phyloP scores from a whole-genome alignment of 2,329 filamentous ascomycete species.

The Drechslerella dactyloides region DNA sequence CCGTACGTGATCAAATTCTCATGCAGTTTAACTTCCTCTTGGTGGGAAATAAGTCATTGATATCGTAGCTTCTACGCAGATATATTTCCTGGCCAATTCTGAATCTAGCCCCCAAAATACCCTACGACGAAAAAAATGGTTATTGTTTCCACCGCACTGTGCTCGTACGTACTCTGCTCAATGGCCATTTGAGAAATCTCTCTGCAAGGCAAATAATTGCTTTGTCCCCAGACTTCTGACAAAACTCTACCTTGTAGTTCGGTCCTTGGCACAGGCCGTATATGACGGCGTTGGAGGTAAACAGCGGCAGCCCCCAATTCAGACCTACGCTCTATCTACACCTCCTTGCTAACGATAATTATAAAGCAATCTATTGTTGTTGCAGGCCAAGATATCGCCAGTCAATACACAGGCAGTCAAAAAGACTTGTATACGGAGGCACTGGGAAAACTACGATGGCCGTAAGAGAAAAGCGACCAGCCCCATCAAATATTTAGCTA shows the following conservation, averaged over 20 bases:
- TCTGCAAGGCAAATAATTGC: not conserved
- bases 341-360: not conserved
- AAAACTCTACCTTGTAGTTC: slow-evolving; percentile 40
- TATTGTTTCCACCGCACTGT: slow-evolving; percentile 38
- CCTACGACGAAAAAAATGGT: slow-evolving; percentile 8
- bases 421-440: slow-evolving; percentile 50
- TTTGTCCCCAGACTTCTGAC: not conserved
- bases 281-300: slow-evolving; percentile 55
- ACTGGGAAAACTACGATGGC: slow-evolving; percentile 50
- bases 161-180: slow-evolving; percentile 10
- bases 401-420: slow-evolving; percentile 38
- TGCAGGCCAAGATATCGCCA: slow-evolving; percentile 42
- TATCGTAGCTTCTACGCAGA: slow-evolving; percentile 7
- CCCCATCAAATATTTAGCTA: not conserved
- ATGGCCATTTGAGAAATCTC: too few relatives aligned
- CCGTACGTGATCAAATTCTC: slow-evolving; percentile 22
- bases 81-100: slow-evolving; percentile 24
- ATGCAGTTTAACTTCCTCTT: not conserved
- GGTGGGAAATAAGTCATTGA: not conserved
- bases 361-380: slow-evolving; percentile 49
- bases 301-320: not conserved
- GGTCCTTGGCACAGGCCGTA: slow-evolving; percentile 56
- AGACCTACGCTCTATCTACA: not conserved
- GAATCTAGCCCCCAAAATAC: not conserved
- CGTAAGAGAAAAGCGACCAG: slow-evolving; percentile 43